Evolutionary conservation across 495 filamentous ascomycete genomes (phyloP).

Genomic region (Trichocladium antarcticum): DNA sequence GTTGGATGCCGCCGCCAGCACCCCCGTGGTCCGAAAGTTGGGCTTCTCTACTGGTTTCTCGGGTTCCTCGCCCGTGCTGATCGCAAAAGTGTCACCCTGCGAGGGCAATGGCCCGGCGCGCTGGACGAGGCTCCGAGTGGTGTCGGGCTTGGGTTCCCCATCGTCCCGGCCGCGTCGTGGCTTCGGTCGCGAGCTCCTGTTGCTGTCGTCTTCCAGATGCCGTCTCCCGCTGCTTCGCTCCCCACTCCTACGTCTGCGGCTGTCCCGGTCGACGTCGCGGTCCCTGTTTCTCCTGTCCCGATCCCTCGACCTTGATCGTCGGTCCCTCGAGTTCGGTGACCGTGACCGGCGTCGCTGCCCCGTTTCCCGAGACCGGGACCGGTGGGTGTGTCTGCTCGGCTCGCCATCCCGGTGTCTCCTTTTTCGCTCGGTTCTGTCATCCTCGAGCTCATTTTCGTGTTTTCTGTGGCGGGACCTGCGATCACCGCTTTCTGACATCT

Average conservation of each 20-base stretch:
- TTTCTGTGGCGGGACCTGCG: constrained; percentile 13
- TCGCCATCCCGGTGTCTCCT: constrained; percentile 11
- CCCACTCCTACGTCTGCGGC: constrained; percentile 1
- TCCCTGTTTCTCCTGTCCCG: constrained; percentile 12
- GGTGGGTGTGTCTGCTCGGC: constrained; percentile 12
- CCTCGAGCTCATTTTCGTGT: constrained; percentile 4
- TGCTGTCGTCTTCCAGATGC: constrained; percentile 2
- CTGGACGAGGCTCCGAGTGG: constrained; percentile 22
- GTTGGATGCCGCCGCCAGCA: constrained; percentile 81
- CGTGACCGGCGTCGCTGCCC: constrained; percentile 27
- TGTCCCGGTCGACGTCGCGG: constrained; percentile 3
- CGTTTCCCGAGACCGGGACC: constrained; percentile 22
- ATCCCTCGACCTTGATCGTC: constrained; percentile 26
- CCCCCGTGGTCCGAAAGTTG: constrained; percentile 70
- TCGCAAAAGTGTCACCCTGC: constrained; percentile 56
- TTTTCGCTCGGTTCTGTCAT: constrained; percentile 6
- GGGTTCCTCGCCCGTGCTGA: constrained; percentile 40
- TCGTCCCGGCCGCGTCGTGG: constrained; percentile 6
- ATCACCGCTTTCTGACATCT: constrained; percentile 2
- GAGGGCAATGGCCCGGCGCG: constrained; percentile 54
- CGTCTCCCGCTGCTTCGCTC: constrained; percentile 10
- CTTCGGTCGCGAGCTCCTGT: background rate
- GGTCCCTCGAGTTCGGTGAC: constrained; percentile 25
- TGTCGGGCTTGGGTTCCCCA: constrained; percentile 10
- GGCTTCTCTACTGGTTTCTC: constrained; percentile 70